phyloP scores from a whole-genome alignment of 768 basidiomycete species.

The Kwoniella sp. region DNA sequence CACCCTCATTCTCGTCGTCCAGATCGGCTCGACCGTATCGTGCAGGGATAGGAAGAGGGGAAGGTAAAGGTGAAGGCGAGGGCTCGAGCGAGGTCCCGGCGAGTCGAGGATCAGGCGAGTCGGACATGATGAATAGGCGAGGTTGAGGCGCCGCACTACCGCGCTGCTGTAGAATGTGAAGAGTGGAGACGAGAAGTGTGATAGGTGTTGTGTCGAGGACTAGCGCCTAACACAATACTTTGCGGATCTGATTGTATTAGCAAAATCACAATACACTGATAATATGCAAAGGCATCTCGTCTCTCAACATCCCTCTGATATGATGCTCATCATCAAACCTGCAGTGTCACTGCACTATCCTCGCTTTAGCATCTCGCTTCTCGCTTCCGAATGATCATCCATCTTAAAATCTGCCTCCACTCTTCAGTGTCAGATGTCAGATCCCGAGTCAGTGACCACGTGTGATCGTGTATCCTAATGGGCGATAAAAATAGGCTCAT shows the following conservation, averaged over 20 bases:
- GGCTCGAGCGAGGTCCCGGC: neutral
- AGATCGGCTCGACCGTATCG: conserved; percentile 11
- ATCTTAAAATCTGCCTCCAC: neutral
- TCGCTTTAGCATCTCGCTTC: too few relatives aligned
- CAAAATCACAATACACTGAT: conserved; percentile 1
- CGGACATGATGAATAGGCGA: conserved; percentile 13
- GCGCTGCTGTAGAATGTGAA: too few relatives aligned
- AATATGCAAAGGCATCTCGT: neutral
- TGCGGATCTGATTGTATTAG: too few relatives aligned
- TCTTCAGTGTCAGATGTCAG: too few relatives aligned
- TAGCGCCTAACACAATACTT: too few relatives aligned
- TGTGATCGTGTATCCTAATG: neutral
- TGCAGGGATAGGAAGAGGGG: conserved; percentile 18
- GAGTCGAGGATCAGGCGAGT: conserved; percentile 5
- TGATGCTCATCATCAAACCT: too few relatives aligned
- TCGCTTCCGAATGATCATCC: too few relatives aligned
- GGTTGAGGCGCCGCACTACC: too few relatives aligned
- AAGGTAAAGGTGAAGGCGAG: conserved; percentile 12
- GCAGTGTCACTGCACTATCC: too few relatives aligned
- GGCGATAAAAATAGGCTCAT: neutral
- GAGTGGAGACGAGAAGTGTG: too few relatives aligned
- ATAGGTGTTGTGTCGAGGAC: too few relatives aligned
- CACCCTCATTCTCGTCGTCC: conserved; percentile 9
- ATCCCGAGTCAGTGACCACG: neutral
- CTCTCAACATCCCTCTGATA: too few relatives aligned